These are phyloP conservation scores for Arthrinium phaeospermum DNA, from an alignment of 2,329 filamentous ascomycete genomes.

Conservation along the genomic window DNA sequence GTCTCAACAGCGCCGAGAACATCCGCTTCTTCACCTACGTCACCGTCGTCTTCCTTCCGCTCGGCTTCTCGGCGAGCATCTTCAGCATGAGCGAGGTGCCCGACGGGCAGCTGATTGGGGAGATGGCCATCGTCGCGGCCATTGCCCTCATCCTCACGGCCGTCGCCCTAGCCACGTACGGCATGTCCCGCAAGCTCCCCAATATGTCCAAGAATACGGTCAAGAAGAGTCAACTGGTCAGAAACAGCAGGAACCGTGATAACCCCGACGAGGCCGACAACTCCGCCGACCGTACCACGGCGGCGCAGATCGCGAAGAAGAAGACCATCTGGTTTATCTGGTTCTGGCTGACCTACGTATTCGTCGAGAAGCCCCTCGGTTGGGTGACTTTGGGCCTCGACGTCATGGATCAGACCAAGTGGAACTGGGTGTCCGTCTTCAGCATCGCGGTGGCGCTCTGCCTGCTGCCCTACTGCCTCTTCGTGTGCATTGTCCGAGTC, in stretches of 20 bases:
- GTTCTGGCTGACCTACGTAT: neutral
- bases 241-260: neutral
- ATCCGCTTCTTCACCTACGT: conserved; percentile 42
- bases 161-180: conserved; percentile 19
- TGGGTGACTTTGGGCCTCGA: neutral
- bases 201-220: neutral
- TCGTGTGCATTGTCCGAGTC: neutral
- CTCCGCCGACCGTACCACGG: neutral
- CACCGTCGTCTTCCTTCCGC: conserved; percentile 41
- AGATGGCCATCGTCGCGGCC: conserved; percentile 27
- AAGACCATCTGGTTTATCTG: neutral
- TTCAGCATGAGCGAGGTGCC: conserved; percentile 40
- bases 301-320: neutral
- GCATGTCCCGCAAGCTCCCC: neutral
- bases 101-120: conserved; percentile 23
- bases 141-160: conserved; percentile 21
- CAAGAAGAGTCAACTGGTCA: neutral
- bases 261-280: neutral
- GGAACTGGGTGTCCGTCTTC: neutral
- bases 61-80: conserved; percentile 38
- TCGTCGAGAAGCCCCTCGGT: neutral
- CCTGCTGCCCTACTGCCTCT: neutral
- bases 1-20: conserved; percentile 32
- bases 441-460: neutral
- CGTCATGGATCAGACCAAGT: neutral